Evolutionary conservation across 2,329 filamentous ascomycete genomes (phyloP).

Genomic region (Escovopsis sp.): DNA sequence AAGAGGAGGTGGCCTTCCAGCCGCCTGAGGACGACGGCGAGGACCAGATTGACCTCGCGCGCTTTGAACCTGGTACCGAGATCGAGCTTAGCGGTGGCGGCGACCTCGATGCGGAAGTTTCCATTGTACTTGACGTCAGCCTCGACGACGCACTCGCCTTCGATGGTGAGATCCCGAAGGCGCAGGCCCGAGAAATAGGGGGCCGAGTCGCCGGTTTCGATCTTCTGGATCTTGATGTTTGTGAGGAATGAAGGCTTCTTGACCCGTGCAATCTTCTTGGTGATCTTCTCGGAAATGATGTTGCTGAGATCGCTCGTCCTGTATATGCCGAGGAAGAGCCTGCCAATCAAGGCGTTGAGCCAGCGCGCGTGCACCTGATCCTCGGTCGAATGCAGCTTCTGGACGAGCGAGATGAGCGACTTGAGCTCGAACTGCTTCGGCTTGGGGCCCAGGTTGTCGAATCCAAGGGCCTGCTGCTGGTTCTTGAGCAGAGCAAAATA

Average conservation of each 20-base stretch:
- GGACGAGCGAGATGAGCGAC: constrained; percentile 79
- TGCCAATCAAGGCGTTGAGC: constrained; percentile 82
- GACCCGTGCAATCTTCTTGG: constrained; percentile 89
- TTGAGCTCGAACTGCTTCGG: constrained; percentile 68
- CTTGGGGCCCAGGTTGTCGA: constrained; percentile 39
- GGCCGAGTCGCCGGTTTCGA: constrained; percentile 74
- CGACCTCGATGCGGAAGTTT: constrained; percentile 78
- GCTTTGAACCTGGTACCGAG: constrained; percentile 78
- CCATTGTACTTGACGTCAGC: constrained; percentile 80
- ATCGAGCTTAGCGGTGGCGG: constrained; percentile 85
- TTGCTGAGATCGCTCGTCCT: constrained; percentile 70
- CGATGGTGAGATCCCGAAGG: constrained; percentile 76
- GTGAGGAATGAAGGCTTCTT: constrained; percentile 86
- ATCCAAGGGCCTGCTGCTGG: constrained; percentile 53
- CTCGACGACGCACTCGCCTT: constrained; percentile 79
- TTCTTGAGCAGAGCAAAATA: constrained; percentile 85
- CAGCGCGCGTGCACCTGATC: constrained; percentile 83
- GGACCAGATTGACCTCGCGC: constrained; percentile 73
- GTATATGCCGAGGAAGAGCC: constrained; percentile 78
- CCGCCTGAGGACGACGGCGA: constrained; percentile 73
- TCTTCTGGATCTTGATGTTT: constrained; percentile 64
- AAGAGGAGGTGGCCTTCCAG: constrained; percentile 75
- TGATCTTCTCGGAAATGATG: constrained; percentile 70
- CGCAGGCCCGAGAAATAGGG: constrained; percentile 82
- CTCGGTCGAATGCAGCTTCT: constrained; percentile 79